Evolutionary conservation across 176 grass and related monocot genomes (phyloP), one percentile per base, ranked within the genome.

Genomic region (Triticum urartu): DNA sequence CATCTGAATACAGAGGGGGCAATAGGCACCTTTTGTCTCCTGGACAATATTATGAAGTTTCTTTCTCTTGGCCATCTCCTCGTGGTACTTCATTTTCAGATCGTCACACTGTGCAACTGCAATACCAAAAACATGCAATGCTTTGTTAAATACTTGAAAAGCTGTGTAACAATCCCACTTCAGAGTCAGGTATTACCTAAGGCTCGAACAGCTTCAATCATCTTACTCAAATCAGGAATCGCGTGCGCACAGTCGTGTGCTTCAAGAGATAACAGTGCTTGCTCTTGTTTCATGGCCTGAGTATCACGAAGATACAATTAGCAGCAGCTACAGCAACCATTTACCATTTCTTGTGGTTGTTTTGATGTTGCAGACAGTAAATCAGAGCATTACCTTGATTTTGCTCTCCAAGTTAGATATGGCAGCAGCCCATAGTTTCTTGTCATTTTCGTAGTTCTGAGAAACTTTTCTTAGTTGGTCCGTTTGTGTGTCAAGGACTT

Each of bases 61-160:
- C 88, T 95, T 99, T 79, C 94, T 94, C 92, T 89, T 96, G 10
- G 85, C 83, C 90, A 99, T 99, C 89, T 99, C 97, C 75, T 99
- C 94, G 28, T 79, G 74, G 66, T 99, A 96, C 87, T 93, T 99
- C 66, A 83, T 34, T 82, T 99, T 99, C n/a, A 99, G 81, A 88
- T 96, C 94, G 59, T 99, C 97, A 66, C 94, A 93, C 79, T 93
- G 94, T 68, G 92, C 85, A 75, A 99, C 97, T 99, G 85, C 43
- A 91, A 86, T n/a, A 52, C 67, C 32, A 81, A 59, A 86, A 91
- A 8, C 64, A 85, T 45, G 64, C 20, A 79, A 42, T 66, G 9
- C 18, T 94, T 34, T 0, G 42, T 69, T 26, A 47, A 85, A 85
- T 36, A 28, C 15, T 70, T 76, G 38, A 47, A 88, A 85, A 59